A percentile compares a stretch with the other conserved stretches of the same genome.
phyloP scores from a whole-genome alignment of 805 yeast genomes.

The Diddensiella transvaalensis region DNA sequence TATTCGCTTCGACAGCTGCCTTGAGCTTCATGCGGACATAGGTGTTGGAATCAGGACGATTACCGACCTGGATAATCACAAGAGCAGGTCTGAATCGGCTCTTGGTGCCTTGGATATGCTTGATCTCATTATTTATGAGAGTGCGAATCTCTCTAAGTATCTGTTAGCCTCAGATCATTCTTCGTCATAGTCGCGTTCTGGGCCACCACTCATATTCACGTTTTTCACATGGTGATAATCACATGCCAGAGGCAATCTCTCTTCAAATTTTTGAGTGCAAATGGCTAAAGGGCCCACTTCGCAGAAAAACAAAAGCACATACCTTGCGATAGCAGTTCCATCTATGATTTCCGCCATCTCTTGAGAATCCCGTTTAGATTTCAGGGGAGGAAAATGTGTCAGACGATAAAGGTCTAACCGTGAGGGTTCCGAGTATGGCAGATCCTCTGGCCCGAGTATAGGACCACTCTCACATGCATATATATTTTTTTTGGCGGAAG shows the following conservation, averaged over 20 bases:
- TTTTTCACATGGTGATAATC: not conserved
- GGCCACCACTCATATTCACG: not conserved
- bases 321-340: constrained; percentile 56
- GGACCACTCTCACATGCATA: too few relatives aligned
- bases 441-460: too few relatives aligned
- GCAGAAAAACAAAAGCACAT: constrained; percentile 22
- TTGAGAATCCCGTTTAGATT: not conserved
- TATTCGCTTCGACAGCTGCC: constrained; percentile 82
- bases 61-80: constrained; percentile 86
- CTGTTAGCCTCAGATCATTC: too few relatives aligned
- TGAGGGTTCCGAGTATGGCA: too few relatives aligned
- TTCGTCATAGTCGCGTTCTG: too few relatives aligned
- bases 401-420: not conserved
- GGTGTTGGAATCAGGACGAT: constrained; percentile 83
- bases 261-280: not conserved
- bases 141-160: constrained; percentile 41
- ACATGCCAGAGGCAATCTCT: too few relatives aligned
- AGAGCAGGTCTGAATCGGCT: constrained; percentile 62
- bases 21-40: constrained; percentile 89
- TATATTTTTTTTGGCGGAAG: too few relatives aligned
- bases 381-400: not conserved
- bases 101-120: constrained; percentile 35
- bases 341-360: constrained; percentile 41
- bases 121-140: constrained; percentile 50
- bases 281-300: not conserved